These are phyloP conservation scores for Draba incana DNA, from an alignment of 345 rosid genomes.

Conservation along the genomic window DNA sequence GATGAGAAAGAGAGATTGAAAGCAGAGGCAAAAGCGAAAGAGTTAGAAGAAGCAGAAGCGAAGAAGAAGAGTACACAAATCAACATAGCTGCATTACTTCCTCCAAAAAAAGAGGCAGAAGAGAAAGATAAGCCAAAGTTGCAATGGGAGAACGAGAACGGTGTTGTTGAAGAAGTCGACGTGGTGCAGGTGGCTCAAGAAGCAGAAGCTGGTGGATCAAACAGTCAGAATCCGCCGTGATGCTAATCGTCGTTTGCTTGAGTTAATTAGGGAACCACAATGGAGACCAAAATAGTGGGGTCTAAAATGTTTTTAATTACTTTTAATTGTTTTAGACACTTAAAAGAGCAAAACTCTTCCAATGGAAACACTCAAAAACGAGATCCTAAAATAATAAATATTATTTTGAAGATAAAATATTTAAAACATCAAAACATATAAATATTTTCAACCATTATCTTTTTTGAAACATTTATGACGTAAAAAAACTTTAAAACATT, in stretches of 20 bases:
- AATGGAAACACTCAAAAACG: too few species aligned
- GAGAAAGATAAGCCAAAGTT: slow-evolving; percentile 44
- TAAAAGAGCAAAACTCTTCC: too few species aligned
- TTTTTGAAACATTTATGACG: too few species aligned
- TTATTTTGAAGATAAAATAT: too few species aligned
- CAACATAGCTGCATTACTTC: slow-evolving; percentile 55
- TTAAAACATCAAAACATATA: too few species aligned
- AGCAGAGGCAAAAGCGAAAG: slow-evolving; percentile 89
- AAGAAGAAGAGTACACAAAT: slow-evolving; percentile 66
- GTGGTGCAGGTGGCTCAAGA: slow-evolving; percentile 32
- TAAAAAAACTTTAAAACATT: too few species aligned
- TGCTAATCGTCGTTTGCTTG: slow-evolving; percentile 13
- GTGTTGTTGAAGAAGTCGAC: slow-evolving; percentile 38
- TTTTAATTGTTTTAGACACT: too few species aligned
- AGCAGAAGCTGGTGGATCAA: slow-evolving; percentile 37
- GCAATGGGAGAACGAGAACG: slow-evolving; percentile 50
- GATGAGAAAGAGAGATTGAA: slow-evolving; percentile 83
- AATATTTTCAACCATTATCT: too few species aligned
- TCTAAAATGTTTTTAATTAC: too few species aligned
- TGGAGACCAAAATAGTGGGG: too few species aligned
- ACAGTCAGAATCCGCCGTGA: slow-evolving; percentile 9
- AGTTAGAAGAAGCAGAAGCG: slow-evolving; percentile 71
- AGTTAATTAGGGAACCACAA: not conserved
- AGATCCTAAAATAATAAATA: too few species aligned
- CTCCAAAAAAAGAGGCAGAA: slow-evolving; percentile 51